These are phyloP conservation scores for Escovopsis sp. DNA, from an alignment of 2,329 filamentous ascomycete genomes.

Conservation along the genomic window DNA sequence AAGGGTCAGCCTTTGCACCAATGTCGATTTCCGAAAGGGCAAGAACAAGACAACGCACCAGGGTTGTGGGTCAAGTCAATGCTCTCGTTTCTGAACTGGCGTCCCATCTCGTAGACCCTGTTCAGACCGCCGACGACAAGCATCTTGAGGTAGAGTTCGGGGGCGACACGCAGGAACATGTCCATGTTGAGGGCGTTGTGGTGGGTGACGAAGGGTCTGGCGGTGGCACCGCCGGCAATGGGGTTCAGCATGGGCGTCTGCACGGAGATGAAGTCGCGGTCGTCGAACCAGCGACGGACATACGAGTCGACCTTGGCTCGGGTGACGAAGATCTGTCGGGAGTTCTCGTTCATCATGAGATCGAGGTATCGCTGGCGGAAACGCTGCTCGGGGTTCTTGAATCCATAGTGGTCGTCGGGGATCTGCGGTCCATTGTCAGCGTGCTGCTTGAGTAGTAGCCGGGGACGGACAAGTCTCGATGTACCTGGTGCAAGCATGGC, in stretches of 20 bases:
- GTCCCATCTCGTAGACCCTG: slow-evolving; percentile 88
- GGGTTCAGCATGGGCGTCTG: slow-evolving; percentile 97
- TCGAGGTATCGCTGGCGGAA: slow-evolving; percentile 91
- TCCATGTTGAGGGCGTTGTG: slow-evolving; percentile 95
- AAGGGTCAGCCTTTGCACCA: slow-evolving; percentile 1
- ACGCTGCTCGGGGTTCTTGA: slow-evolving; percentile 89
- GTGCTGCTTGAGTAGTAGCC: too few relatives aligned
- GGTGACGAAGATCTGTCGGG: slow-evolving; percentile 69
- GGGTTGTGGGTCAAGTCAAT: slow-evolving; percentile 68
- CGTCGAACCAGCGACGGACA: slow-evolving; percentile 78
- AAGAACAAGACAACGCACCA: slow-evolving; percentile 9
- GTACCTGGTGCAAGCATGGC: slow-evolving; percentile 61
- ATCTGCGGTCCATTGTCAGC: slow-evolving; percentile 12
- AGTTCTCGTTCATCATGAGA: slow-evolving; percentile 88
- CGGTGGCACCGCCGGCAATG: slow-evolving; percentile 89
- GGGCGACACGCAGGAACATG: slow-evolving; percentile 87
- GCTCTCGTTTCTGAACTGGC: slow-evolving; percentile 89
- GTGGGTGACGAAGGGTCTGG: slow-evolving; percentile 82
- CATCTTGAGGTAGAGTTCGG: slow-evolving; percentile 95
- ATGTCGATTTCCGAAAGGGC: not conserved
- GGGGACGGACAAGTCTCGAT: slow-evolving; percentile 13
- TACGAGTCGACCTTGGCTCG: slow-evolving; percentile 79
- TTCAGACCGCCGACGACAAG: slow-evolving; percentile 85
- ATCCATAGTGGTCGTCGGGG: slow-evolving; percentile 81
- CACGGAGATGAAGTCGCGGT: slow-evolving; percentile 79